Evolutionary conservation across 192 early-diverging fungal species (phyloP).

Genomic region (Podila minutissima): DNA sequence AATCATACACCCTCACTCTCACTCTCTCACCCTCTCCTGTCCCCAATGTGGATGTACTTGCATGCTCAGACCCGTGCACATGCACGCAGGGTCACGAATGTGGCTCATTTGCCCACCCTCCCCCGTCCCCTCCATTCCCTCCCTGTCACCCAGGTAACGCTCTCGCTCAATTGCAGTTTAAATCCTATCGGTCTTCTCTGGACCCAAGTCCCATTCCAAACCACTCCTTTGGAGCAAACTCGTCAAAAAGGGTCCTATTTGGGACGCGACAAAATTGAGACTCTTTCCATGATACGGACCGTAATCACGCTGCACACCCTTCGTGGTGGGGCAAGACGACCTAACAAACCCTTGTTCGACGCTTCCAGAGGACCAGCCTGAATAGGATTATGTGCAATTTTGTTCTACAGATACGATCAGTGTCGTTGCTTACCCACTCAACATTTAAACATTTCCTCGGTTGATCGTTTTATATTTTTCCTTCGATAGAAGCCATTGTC

Average conservation of each 20-base stretch:
- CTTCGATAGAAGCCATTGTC: slow-evolving; percentile 10
- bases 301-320: background rate
- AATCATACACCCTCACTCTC: background rate
- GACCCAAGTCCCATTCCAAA: background rate
- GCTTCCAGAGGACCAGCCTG: too few relatives aligned
- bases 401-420: too few relatives aligned
- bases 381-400: too few relatives aligned
- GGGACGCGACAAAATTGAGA: background rate
- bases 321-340: too few relatives aligned
- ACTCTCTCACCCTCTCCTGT: background rate
- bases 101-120: background rate
- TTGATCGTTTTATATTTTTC: background rate
- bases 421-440: background rate
- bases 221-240: background rate
- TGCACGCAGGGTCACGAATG: background rate
- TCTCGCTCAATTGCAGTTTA: background rate
- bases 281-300: too few relatives aligned
- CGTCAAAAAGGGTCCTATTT: background rate
- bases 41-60: background rate
- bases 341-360: too few relatives aligned
- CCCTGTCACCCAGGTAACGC: background rate
- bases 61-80: background rate
- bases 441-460: background rate
- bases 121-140: background rate
- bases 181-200: background rate